A percentile compares a stretch with the other conserved stretches of the same genome.
phyloP scores from a whole-genome alignment of 768 basidiomycete genomes.

The Amanita jacksonii region DNA sequence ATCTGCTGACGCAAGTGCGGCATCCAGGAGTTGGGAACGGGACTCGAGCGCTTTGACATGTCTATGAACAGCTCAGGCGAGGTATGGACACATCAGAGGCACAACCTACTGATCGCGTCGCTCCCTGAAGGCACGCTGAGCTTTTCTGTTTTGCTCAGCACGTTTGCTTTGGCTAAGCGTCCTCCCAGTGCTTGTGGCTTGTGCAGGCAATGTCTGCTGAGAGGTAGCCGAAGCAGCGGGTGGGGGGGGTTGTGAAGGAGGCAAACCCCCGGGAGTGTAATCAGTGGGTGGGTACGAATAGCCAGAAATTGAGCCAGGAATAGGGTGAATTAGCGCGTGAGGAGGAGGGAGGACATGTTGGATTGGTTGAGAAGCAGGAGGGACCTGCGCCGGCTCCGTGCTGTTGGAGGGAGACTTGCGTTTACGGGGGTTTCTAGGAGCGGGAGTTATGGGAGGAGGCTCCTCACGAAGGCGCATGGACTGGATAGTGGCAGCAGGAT shows the following conservation, averaged over 20 bases:
- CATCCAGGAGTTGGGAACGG: constrained; percentile 76
- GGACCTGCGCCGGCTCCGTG: constrained; percentile 18
- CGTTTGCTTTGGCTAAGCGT: constrained; percentile 74
- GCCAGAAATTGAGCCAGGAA: constrained; percentile 34
- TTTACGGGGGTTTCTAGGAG: constrained; percentile 44
- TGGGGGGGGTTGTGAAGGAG: constrained; percentile 20
- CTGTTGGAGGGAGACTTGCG: constrained; percentile 56
- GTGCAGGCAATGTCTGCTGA: constrained; percentile 7
- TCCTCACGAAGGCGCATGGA: constrained; percentile 60
- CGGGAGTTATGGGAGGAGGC: constrained; percentile 33
- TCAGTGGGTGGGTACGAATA: constrained; percentile 42
- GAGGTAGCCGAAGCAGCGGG: constrained; percentile 17
- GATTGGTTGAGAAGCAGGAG: constrained; percentile 25
- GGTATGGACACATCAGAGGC: constrained; percentile 10
- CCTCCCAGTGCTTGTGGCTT: constrained; percentile 27
- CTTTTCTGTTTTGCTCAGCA: constrained; percentile 92
- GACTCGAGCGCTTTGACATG: constrained; percentile 85
- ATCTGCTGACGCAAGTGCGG: constrained; percentile 78
- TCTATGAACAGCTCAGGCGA: constrained; percentile 26
- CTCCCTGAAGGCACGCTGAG: constrained; percentile 86
- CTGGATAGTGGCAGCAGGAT: constrained; percentile 14
- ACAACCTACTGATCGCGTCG: constrained; percentile 75
- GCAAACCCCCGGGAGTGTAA: constrained; percentile 34
- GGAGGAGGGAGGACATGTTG: constrained; percentile 49
- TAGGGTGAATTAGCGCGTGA: constrained; percentile 42